Base-by-base conservation (phyloP, 768 basidiomycete genomes). In the Tylopilus vinaceipallidus region DNA sequence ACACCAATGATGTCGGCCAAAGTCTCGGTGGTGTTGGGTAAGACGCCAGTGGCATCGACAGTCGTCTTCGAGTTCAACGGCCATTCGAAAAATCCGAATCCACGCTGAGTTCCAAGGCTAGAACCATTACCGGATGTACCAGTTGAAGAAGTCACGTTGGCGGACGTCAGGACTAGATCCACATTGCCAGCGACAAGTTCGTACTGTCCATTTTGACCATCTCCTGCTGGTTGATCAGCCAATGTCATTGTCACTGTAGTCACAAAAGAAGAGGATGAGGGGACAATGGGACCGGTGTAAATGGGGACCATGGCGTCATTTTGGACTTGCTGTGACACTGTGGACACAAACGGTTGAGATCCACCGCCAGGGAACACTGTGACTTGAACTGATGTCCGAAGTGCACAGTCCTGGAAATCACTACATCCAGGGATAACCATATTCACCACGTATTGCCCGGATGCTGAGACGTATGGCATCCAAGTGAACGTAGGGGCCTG, bases 71-170 rank as follows among this genome's bases (percentile, higher is more conserved):
- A 64, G 45, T 69, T 70, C 27, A 86, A 69, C 20, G 86, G 82
- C 89, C 89, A 98, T 66, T 98, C 95, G 55, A 90, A 85, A 58
- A 97, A 84, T 12, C 95, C 95, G 61, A 91, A 94, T 2, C 83
- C 83, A 19, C 65, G 72, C 32, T 73, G 73, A 12, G 70, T 64
- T 24, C 60, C 67, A 30, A 65, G 59, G 22, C 71, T 64, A 7
- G 69, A 61, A 27, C 63, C 70, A 26, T 53, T 59, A 5, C 68
- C 63, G 12, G 49, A 61, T 2, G 40, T n/a, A 23, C 67, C 67
- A 4, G 56, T 58, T 46, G 65, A 64, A 34, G 63, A 64, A 19
- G 75, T 76, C 30, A 69, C 50, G 62, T 77, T 80, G 13, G 80
- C 78, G 17, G 84, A 87, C 17, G 74, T 83, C 39, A 98, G 77